Evolutionary conservation across 1,284 basidiomycete genomes (phyloP).

Genomic region (Rhizopogon hawkerae): DNA sequence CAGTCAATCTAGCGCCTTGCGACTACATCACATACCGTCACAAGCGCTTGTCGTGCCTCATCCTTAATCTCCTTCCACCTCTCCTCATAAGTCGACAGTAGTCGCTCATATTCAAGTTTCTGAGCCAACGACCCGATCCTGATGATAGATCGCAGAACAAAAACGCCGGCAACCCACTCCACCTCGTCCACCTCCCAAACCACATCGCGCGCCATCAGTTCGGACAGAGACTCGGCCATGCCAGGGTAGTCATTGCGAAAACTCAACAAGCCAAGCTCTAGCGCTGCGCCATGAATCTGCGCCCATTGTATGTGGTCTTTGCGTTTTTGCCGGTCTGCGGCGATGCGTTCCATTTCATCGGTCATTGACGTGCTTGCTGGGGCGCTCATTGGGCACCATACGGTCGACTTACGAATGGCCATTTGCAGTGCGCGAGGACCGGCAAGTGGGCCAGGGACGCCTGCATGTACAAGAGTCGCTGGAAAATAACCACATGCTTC

Average conservation of each 20-base stretch:
- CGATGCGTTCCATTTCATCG: conserved; percentile 52
- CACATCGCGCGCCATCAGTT: conserved; percentile 47
- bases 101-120: conserved; percentile 41
- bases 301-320: conserved; percentile 57
- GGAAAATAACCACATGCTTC: conserved; percentile 44
- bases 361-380: conserved; percentile 25
- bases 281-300: conserved; percentile 48
- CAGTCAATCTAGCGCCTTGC: conserved; percentile 1
- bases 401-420: conserved; percentile 44
- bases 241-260: conserved; percentile 11
- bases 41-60: conserved; percentile 48
- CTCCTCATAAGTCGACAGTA: conserved; percentile 45
- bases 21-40: conserved; percentile 34
- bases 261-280: conserved; percentile 40
- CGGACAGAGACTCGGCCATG: conserved; percentile 34
- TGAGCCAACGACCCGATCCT: conserved; percentile 35
- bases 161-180: conserved; percentile 55
- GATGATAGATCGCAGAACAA: conserved; percentile 45
- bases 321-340: conserved; percentile 44
- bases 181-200: conserved; percentile 57
- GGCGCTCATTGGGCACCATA: conserved; percentile 31
- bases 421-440: conserved; percentile 46
- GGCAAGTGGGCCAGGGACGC: conserved; percentile 41
- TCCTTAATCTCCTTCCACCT: conserved; percentile 60
- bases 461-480: conserved; percentile 38